Evolutionary conservation across 2,329 filamentous ascomycete species (phyloP).

Genomic region (Cordyceps farinosa): DNA sequence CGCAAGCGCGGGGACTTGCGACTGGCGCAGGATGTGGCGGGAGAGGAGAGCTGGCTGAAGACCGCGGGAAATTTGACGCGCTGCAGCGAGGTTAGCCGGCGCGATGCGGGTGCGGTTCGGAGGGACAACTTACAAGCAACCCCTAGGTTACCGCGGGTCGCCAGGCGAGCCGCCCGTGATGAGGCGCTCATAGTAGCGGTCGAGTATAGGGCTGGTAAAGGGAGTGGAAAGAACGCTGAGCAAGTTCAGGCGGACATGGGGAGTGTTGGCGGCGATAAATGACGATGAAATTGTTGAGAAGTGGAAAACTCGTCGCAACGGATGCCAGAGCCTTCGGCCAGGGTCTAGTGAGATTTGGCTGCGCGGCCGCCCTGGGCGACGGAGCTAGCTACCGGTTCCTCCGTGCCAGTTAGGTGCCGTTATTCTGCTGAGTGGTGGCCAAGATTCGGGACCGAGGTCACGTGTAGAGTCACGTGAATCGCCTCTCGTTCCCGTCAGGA

Average conservation of each 20-base stretch:
- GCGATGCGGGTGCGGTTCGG: constrained; percentile 7
- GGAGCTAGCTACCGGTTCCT: constrained; percentile 15
- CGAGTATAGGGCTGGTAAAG: neutral
- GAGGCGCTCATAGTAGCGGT: constrained; percentile 51
- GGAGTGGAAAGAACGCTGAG: neutral
- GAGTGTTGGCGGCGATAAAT: constrained; percentile 4
- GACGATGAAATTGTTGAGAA: constrained; percentile 12
- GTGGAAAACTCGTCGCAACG: constrained; percentile 10
- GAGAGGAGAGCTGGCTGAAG: constrained; percentile 45
- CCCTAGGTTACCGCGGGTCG: constrained; percentile 50
- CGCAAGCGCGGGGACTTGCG: constrained; percentile 49
- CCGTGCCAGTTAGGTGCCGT: constrained; percentile 6
- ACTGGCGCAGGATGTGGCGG: constrained; percentile 44
- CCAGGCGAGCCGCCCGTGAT: constrained; percentile 52
- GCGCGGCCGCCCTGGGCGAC: constrained; percentile 6
- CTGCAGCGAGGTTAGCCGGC: constrained; percentile 30
- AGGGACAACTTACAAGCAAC: constrained; percentile 41
- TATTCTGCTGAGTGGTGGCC: neutral
- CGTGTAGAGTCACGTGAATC: neutral
- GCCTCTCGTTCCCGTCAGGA: neutral
- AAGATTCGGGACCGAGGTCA: neutral
- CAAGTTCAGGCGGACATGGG: neutral
- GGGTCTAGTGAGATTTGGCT: constrained; percentile 17
- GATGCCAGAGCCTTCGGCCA: constrained; percentile 15
- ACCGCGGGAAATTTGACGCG: constrained; percentile 45